Evolutionary conservation across 805 yeast genomes (phyloP).

Genomic region (Maudiozyma saulgeensis): DNA sequence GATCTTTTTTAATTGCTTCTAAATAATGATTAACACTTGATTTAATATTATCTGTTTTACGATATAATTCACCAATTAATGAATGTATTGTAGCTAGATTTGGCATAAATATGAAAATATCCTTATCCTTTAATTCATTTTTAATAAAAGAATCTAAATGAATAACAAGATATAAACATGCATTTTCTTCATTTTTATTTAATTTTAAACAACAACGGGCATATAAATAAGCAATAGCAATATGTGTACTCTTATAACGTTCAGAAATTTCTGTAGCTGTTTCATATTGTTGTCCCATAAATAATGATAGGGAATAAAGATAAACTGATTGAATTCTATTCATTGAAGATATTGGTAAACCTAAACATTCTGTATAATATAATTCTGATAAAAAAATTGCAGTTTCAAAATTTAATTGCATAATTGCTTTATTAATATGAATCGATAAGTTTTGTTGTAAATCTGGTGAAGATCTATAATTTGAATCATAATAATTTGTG

Average conservation of each 20-base stretch:
- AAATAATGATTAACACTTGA: conserved; percentile 61
- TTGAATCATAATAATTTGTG: conserved; percentile 2
- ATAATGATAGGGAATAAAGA: conserved; percentile 59
- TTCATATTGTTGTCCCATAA: conserved; percentile 47
- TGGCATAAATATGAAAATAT: conserved; percentile 32
- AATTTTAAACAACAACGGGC: conserved; percentile 45
- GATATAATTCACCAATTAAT: conserved; percentile 61
- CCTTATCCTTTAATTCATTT: conserved; percentile 1
- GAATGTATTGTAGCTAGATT: conserved; percentile 62
- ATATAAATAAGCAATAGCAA: conserved; percentile 69
- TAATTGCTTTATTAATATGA: conserved; percentile 15
- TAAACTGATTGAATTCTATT: conserved; percentile 51
- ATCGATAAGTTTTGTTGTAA: conserved; percentile 6
- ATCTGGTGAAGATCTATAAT: conserved; percentile 1
- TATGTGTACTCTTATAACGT: conserved; percentile 37
- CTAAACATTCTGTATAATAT: conserved; percentile 47
- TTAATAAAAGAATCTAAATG: conserved; percentile 4
- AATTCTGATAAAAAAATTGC: conserved; percentile 87
- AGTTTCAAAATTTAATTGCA: conserved; percentile 33
- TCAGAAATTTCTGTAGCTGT: conserved; percentile 44
- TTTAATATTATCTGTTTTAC: conserved; percentile 46
- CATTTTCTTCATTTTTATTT: conserved; percentile 10
- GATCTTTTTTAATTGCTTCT: conserved; percentile 62
- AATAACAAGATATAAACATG: conserved; percentile 8
- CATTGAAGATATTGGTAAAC: conserved; percentile 5